A percentile compares a stretch with the other conserved stretches of the same genome.
These are phyloP conservation scores for Metschnikowia santaceciliae DNA, from an alignment of 805 yeast species.

Conservation along the genomic window DNA sequence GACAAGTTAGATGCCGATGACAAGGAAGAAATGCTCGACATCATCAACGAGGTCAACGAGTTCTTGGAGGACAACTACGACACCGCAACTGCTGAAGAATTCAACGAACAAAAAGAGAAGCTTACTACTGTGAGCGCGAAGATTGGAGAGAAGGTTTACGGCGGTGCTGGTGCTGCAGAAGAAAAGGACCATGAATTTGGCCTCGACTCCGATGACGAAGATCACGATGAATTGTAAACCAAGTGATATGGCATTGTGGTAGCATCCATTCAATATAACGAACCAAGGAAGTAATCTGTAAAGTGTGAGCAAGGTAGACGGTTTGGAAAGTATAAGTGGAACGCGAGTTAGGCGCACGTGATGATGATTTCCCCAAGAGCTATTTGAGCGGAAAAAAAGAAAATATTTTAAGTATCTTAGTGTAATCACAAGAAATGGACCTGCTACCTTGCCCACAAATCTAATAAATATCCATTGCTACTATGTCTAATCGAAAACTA, in stretches of 20 bases:
- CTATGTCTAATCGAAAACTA: slow-evolving; percentile 21
- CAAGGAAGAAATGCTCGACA: slow-evolving; percentile 82
- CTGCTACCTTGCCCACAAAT: slow-evolving; percentile 14
- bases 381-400: slow-evolving; percentile 11
- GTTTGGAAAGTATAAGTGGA: not conserved
- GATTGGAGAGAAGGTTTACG: slow-evolving; percentile 76
- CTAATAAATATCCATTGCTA: slow-evolving; percentile 2
- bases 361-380: slow-evolving; percentile 2
- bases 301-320: not conserved
- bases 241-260: not conserved
- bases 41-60: slow-evolving; percentile 79
- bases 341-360: slow-evolving; percentile 2
- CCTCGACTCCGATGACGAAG: slow-evolving; percentile 37
- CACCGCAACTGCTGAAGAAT: slow-evolving; percentile 86
- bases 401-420: slow-evolving; percentile 2
- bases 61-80: slow-evolving; percentile 77
- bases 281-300: not conserved
- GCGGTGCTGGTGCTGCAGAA: slow-evolving; percentile 46
- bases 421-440: slow-evolving; percentile 13
- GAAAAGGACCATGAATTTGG: slow-evolving; percentile 31
- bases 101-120: slow-evolving; percentile 84
- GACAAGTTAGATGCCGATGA: slow-evolving; percentile 83
- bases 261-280: not conserved
- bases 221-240: slow-evolving; percentile 41
- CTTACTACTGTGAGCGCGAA: slow-evolving; percentile 83